Evolutionary conservation across 2,329 filamentous ascomycete species (phyloP), one percentile per base, ranked within the genome.

Genomic region (Neospermospora avenae): DNA sequence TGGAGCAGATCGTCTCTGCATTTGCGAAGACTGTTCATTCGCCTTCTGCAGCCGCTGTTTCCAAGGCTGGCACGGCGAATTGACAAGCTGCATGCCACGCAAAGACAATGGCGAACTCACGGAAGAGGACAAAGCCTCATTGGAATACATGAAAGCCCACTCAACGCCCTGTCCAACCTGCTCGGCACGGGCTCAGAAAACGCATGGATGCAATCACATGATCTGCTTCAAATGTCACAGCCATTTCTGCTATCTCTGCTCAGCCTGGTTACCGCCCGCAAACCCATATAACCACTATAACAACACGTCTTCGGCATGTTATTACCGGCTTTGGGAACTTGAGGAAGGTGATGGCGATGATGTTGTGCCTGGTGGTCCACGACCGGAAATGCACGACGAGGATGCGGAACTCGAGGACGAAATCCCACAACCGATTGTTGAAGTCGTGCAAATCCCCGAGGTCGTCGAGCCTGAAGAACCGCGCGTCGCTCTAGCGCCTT

Each of bases 191-290:
- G 88, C 88, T 22, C 91, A 96, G 73, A 99, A 99, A 79, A 91
- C 89, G 1, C 86, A 90, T 71, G 95, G 95, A 41, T 99, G 95
- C 80, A 97, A 97, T 74, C 93, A 97, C 75, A 98, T 98, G 92
- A 90, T 88, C 53, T 97, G 93, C 76, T 91, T 88, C 73, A 87
- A 90, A 65, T 99, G 95, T 78, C 81, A 88, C 55, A 89, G 91
- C 2, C 93, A 98, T 74, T 98, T 97, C 73, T 99, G 95, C 77
- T 98, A 98, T 68, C 82, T 98, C 1, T 98, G 95, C 72, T 88
- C 89, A 0, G 82, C 86, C n/a, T 98, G 91, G 89, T 81, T 99
- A 44, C 83, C 88, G 58, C 84, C 89, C 0, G 80, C 77, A 18
- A 95, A 96, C 67, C 93, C 93, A 1, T 98, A 98, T 71, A 77